Base-by-base conservation (phyloP, 768 basidiomycete genomes). In the Suillus brevipes region DNA sequence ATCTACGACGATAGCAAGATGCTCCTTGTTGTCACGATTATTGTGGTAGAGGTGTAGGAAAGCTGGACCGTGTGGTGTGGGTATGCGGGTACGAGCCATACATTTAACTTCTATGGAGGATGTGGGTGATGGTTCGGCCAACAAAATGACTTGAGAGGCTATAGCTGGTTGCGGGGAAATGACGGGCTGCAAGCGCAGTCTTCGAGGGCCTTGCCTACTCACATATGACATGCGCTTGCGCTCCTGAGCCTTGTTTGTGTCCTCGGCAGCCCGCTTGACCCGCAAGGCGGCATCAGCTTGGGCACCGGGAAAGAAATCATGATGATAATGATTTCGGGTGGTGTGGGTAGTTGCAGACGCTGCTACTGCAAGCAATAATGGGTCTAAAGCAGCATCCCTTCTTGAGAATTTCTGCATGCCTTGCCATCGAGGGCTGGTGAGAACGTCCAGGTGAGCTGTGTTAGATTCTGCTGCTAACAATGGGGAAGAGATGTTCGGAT, bases 41-140 rank as follows among this genome's bases (percentile, higher is more conserved):
- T 97, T 99, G 77, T 95, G 94, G 79, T 99, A 99, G 62, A 99
- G 80, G 72, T 99, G 95, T 12, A 99, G 83, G 79, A 98, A 98
- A 20, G 90, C 87, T 14, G 92, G 89, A 6, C 96, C 97, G 70
- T 99, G 94, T 0, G 94, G 93, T 0, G 97, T 99, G 49, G 97
- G 97, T 75, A 99, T 93, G 64, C 97, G 91, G 4, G 97, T 98
- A 64, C 97, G 91, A 14, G 95, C 97, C 88, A 97, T 94, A 77
- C 97, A 99, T 75, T 87, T 89, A 36, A 98, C 92, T 63, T 87
- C 81, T n/a, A 92, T 63, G 4, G 55, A 45, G 0, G 72, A 61
- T 28, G 62, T 62, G 25, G 60, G 37, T 23, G 52, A 2, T 16
- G 10, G 16, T 49, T 12, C 63, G n/a, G 64, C 65, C 45, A 36